A percentile compares a stretch with the other conserved stretches of the same genome.
These are phyloP conservation scores for Botryococcus braunii DNA, from an alignment of 163 green algal species.

Conservation along the genomic window DNA sequence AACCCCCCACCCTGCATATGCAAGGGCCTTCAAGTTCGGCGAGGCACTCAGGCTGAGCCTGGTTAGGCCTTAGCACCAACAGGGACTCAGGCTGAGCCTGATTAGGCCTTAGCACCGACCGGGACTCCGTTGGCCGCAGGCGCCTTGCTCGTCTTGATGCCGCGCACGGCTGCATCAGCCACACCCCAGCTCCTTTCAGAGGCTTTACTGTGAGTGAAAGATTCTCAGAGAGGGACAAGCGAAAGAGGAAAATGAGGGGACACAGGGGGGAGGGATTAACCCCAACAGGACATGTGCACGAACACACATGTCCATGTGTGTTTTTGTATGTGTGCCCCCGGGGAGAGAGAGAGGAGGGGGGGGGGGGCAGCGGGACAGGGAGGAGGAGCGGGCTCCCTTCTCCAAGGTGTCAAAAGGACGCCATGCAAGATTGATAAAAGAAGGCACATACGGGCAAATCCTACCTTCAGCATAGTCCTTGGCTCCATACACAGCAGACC, in stretches of 20 bases:
- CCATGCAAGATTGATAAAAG: background rate
- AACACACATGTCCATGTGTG: background rate
- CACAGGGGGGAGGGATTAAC: too few species aligned
- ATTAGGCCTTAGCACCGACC: background rate
- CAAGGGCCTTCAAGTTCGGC: background rate
- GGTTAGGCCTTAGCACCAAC: background rate
- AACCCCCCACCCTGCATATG: background rate
- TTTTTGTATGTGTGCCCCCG: background rate
- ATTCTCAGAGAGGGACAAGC: background rate
- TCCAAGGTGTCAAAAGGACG: too few species aligned
- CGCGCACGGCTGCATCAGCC: constrained; percentile 58
- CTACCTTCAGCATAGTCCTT: constrained; percentile 73
- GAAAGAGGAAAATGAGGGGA: background rate
- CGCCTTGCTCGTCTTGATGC: constrained; percentile 69
- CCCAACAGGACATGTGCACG: background rate
- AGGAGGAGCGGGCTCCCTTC: too few species aligned
- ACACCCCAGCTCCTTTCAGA: background rate
- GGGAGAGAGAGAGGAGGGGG: background rate
- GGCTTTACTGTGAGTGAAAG: background rate
- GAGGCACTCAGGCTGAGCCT: background rate
- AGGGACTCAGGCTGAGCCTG: background rate
- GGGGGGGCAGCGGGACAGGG: background rate
- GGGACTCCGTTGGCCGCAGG: constrained; percentile 6
- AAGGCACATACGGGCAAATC: background rate
- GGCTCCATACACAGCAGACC: constrained; percentile 87